Evolutionary conservation across 2,329 filamentous ascomycete genomes (phyloP).

Genomic region (Hypoxylon sp.): DNA sequence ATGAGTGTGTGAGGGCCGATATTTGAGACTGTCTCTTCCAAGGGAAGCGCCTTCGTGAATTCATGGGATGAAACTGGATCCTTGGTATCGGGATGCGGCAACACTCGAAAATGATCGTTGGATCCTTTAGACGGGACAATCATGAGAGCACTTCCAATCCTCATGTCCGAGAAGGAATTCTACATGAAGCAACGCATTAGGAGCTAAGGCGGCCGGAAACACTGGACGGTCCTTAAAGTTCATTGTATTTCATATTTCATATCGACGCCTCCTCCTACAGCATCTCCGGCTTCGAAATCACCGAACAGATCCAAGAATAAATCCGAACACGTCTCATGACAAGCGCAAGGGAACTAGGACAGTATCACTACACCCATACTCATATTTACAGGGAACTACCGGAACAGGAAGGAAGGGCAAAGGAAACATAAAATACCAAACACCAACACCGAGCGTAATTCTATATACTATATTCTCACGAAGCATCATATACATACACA

Average conservation of each 20-base stretch:
- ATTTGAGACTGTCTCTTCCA: neutral
- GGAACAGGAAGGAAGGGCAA: constrained; percentile 7
- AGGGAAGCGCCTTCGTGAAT: neutral
- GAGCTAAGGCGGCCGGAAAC: neutral
- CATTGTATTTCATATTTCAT: constrained; percentile 18
- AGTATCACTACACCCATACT: constrained; percentile 17
- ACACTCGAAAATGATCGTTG: neutral
- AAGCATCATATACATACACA: constrained; percentile 37
- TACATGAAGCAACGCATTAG: neutral
- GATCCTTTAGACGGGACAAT: neutral
- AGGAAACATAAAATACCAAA: constrained; percentile 12
- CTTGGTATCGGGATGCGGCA: constrained; percentile 1
- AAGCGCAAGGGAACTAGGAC: constrained; percentile 4
- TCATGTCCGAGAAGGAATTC: neutral
- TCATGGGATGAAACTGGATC: neutral
- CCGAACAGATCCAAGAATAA: constrained; percentile 11
- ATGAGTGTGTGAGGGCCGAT: constrained; percentile 51
- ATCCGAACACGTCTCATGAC: constrained; percentile 23
- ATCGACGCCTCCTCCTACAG: constrained; percentile 8
- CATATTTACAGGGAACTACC: constrained; percentile 15
- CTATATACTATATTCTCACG: constrained; percentile 44
- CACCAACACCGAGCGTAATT: constrained; percentile 36
- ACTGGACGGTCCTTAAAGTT: constrained; percentile 1
- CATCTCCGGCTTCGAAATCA: constrained; percentile 3
- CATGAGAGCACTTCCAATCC: neutral